Base-by-base conservation (phyloP, 2,329 filamentous ascomycete species). In the Alternaria burnsii region DNA sequence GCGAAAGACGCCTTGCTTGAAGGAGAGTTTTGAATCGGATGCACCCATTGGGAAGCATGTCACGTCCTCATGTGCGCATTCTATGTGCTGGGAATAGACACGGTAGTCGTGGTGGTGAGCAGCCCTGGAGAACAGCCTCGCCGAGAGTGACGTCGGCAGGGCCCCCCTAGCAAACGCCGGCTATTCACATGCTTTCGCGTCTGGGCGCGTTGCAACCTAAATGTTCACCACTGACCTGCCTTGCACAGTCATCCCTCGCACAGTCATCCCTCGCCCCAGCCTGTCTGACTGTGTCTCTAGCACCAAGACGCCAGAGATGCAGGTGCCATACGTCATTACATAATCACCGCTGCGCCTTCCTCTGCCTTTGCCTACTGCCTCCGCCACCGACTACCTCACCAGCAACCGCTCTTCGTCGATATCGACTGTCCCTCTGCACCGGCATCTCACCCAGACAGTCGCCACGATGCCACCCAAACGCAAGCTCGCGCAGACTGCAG, bases 1-100 rank as follows among this genome's bases (percentile, higher is more conserved):
- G 76, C 91, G 89, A 84, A 98, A 97, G 83, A 98, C 97, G 81
- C 94, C 94, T 82, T 97, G 92, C 82, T 97, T 98, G 87, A 99
- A 98, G 77, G 94, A 93, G 77, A 98, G 89, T 86, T 98, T 98
- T 74, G 94, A 98, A 83, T 98, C 94, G 82, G 94, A 97, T 77
- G 94, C 94, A 81, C 95, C 95, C 95, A 99, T 99, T 70, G 79
- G 76, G 59, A 71, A 71, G 67, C 75, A 76, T 76, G 66, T 70
- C 74, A 75, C 67, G 61, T 47, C 51, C 66, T 68, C 60, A 73
- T 61, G 62, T 60, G 67, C 60, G 67, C 69, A 71, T 68, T 56
- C 11, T 47, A 36, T 11, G 55, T 28, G 50, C 56, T 52, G 54
- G 52, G 38, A 32, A 24, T 47, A 43, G 41, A 53, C 26, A 34